phyloP scores from a whole-genome alignment of 139 green algal species.

The Tetradesmus obliquus region DNA sequence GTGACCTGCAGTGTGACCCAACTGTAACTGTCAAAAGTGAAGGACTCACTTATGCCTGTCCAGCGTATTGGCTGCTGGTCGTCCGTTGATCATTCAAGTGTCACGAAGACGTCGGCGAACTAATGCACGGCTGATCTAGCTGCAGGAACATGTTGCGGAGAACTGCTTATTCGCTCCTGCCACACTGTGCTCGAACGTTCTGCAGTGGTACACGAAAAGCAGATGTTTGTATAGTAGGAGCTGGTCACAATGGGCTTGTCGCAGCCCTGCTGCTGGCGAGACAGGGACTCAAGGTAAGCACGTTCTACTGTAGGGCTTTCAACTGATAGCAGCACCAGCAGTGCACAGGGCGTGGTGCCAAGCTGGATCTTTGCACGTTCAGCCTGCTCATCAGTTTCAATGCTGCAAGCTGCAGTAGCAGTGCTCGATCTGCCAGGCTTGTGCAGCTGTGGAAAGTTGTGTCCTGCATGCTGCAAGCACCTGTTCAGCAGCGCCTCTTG shows the following conservation, averaged over 20 bases:
- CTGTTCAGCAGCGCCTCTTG: background rate
- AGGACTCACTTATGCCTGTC: background rate
- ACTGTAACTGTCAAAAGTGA: background rate
- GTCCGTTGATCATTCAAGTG: background rate
- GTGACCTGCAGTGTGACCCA: background rate
- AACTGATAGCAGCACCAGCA: background rate
- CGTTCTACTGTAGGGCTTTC: background rate
- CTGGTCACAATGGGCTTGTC: conserved; percentile 71
- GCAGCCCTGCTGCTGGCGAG: conserved; percentile 65
- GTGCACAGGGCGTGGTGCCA: background rate
- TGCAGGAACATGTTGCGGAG: background rate
- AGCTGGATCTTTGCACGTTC: background rate
- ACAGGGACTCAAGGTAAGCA: conserved; percentile 52
- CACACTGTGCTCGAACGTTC: background rate
- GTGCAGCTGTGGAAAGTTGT: background rate
- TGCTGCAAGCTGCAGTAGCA: background rate
- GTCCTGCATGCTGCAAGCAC: background rate
- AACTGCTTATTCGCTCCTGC: background rate
- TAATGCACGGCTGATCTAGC: background rate
- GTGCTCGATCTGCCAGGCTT: background rate
- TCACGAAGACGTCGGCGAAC: background rate
- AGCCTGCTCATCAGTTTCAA: background rate
- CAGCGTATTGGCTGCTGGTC: background rate
- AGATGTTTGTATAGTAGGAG: conserved; percentile 49
- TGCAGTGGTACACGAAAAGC: background rate